Base-by-base conservation (phyloP, 805 yeast species). In the Metschnikowia sp. region DNA sequence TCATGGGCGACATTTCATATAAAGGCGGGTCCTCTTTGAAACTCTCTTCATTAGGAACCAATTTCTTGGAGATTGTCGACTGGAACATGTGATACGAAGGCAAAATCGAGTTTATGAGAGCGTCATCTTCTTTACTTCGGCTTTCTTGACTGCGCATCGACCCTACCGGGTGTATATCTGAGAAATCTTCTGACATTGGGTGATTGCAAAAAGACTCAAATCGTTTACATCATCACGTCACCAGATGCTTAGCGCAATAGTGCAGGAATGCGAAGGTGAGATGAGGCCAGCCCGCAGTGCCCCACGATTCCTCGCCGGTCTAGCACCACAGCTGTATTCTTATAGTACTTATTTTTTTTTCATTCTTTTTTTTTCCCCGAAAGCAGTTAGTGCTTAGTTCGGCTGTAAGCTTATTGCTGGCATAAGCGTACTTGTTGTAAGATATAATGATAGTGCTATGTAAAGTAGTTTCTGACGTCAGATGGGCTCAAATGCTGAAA, bases 51-150 rank as follows among this genome's bases (percentile, higher is more conserved):
- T 67, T 54, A 12, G 69, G 69, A 1, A 66, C 65, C 47, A 72
- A 48, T 22, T 62, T 62, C 47, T 69, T 68, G 37, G 72, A 65
- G 8, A 73, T 60, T 6, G 76, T 73, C 31, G 74, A 61, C 55
- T 69, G 70, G 57, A 64, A 71, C 76, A 73, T 72, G 36, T 72
- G 72, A 53, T 72, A 73, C 9, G 76, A 70, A 1, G 77, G 77
- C 11, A 73, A 61, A 32, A 73, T 73, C 42, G 70, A 68, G 44
- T 51, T 55, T 40, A 69, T 55, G 40, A 70, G 54, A 26, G 59
- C 59, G 30, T 64, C 67, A 8, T 59, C 64, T 31, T 59, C 59
- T 32, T 45, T 48, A 35, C 53, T 54, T 18, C 52, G 40, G 31
- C 49, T 46, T 31, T 46, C 49, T 13, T 41, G 42, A 18, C 50